phyloP scores from a whole-genome alignment of 192 early-diverging fungal species.

The Gigaspora rosea region DNA sequence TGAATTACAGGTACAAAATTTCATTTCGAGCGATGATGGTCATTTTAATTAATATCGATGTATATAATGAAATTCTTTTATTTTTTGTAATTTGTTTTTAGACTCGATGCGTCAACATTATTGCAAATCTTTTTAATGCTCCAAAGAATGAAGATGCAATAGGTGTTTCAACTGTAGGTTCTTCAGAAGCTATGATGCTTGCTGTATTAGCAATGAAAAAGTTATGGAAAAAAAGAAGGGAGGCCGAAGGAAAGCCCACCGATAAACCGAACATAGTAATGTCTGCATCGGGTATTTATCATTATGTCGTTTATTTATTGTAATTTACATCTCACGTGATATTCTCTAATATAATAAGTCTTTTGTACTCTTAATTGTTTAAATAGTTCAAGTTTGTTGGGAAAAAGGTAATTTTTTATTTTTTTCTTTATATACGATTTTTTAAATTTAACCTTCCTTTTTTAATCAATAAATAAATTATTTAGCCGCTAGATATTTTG shows the following conservation, averaged over 20 bases:
- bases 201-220: conserved; percentile 78
- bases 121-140: conserved; percentile 42
- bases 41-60: conserved; percentile 1
- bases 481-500: conserved; percentile 35
- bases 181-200: conserved; percentile 79
- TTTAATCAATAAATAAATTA: background rate
- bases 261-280: conserved; percentile 80
- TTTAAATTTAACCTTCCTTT: background rate
- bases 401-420: conserved; percentile 34
- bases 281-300: conserved; percentile 41
- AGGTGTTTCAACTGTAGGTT: conserved; percentile 76
- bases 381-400: conserved; percentile 67
- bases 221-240: conserved; percentile 67
- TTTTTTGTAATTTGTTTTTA: background rate
- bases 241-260: conserved; percentile 61
- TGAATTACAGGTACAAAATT: conserved; percentile 41
- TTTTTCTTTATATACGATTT: background rate
- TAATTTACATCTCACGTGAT: too few species aligned
- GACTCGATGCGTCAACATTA: conserved; percentile 50
- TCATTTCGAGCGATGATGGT: background rate
- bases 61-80: background rate
- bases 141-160: conserved; percentile 50
- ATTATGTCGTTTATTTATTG: background rate
- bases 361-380: background rate
- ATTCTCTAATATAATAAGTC: background rate